Evolutionary conservation across 2,329 filamentous ascomycete species (phyloP), one percentile per base, ranked within the genome.

Genomic region (Apiospora pterosperma): DNA sequence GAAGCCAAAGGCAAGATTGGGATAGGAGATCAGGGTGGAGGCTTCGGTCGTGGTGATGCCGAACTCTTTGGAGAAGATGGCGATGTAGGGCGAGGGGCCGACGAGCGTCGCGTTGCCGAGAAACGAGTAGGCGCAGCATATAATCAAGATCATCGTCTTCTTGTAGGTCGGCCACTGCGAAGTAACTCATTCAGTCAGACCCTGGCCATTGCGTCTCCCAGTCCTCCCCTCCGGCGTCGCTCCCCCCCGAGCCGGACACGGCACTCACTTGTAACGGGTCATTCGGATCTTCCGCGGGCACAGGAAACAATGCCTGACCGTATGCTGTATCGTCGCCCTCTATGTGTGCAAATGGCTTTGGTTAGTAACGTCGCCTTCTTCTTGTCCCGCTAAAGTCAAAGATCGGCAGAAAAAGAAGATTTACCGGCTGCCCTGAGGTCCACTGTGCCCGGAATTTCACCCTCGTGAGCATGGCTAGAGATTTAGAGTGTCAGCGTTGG

Each of bases 211-310:
- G 14, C 25, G 25, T 16, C 10, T 10, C 28, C 12, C 41, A 44
- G 4, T 16, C 3, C 28, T 16, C 8, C 39, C 12, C 61, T 14
- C 59, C n/a, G n/a, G n/a, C n/a, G n/a, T n/a, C n/a, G n/a, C n/a
- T n/a, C n/a, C n/a, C 23, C 41, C 42, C 10, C 44, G 11, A 10
- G 36, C 1, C 21, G 36, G 28, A 28, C 3, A 62, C 61, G 11
- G 64, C 34, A 64, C 69, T 59, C 74, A 81, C 79, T 71, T 82
- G 82, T 11, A 88, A 77, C 8, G 86, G 86, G 71, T 88, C 85
- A 65, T 88, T 88, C 1, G 86, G 86, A 68, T 88, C 85, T 63
- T 86, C 81, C 1, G 85, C 83, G 2, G 86, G 86, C 0, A 88
- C 85, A 1, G 86, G 86, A 68, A 84, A 88, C 4, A 88, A 77